phyloP scores from a whole-genome alignment of 352 stramenopile genomes.

The Globisporangium lucens region DNA sequence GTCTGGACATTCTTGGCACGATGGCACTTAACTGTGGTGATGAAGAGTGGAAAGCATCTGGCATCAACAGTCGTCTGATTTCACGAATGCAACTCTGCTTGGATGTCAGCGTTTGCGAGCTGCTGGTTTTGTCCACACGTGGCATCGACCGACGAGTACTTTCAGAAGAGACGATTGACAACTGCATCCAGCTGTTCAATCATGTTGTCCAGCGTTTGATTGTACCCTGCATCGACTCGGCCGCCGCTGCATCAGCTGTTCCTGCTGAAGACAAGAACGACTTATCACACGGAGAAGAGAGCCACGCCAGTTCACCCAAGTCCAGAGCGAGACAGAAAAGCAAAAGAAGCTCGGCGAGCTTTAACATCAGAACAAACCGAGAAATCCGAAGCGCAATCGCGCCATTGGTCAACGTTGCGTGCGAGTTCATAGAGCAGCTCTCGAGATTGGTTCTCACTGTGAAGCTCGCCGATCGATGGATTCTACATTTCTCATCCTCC shows the following conservation, averaged over 20 bases:
- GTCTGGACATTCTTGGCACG: constrained; percentile 26
- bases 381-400: constrained; percentile 47
- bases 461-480: constrained; percentile 77
- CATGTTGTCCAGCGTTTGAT: constrained; percentile 54
- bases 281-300: not conserved
- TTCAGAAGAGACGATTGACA: constrained; percentile 82
- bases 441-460: constrained; percentile 51
- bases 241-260: constrained; percentile 29
- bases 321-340: not conserved
- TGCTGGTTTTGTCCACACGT: constrained; percentile 67
- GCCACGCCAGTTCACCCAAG: not conserved
- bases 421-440: constrained; percentile 73
- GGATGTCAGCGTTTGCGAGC: constrained; percentile 67
- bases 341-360: constrained; percentile 19
- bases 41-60: constrained; percentile 30
- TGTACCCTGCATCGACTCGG: constrained; percentile 68
- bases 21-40: constrained; percentile 31
- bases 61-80: constrained; percentile 36
- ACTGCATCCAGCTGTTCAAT: constrained; percentile 67
- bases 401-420: constrained; percentile 56
- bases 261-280: constrained; percentile 14
- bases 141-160: constrained; percentile 69
- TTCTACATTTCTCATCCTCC: constrained; percentile 63
- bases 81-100: constrained; percentile 38
- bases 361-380: constrained; percentile 55